Evolutionary conservation across 441 rosid species (phyloP).

Genomic region (Aquilaria agallochum): DNA sequence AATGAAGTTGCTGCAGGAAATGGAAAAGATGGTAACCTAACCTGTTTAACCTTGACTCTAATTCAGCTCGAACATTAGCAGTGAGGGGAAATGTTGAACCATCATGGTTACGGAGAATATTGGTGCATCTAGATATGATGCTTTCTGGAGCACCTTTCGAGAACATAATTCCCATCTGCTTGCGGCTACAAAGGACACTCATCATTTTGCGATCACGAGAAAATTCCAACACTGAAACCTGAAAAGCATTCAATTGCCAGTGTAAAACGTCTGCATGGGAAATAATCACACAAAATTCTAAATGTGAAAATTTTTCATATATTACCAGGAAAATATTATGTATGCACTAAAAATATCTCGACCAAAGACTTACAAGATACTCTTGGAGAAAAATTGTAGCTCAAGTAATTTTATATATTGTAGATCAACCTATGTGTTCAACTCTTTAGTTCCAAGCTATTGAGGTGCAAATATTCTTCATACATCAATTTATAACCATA

Average conservation of each 20-base stretch:
- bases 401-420: no score
- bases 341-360: no score
- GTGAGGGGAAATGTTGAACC: constrained; percentile 83
- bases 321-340: no score
- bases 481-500: no score
- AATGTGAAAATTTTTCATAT: no score
- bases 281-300: no score
- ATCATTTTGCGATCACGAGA: constrained; percentile 99
- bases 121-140: constrained; percentile 83
- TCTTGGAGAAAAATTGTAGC: no score
- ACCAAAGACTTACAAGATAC: no score
- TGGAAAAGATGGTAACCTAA: constrained; percentile 28
- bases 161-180: constrained; percentile 71
- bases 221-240: constrained; percentile 91
- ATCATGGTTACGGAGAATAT: constrained; percentile 76
- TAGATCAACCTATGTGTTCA: no score
- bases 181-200: constrained; percentile 89
- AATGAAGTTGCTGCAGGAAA: background rate
- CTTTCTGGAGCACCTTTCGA: constrained; percentile 99
- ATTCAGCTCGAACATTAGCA: constrained; percentile 59
- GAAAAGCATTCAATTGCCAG: constrained; percentile 15
- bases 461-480: no score
- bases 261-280: no score
- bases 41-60: constrained; percentile 87
- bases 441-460: no score